Base-by-base conservation (phyloP, 2,329 filamentous ascomycete species). In the Aspergillus melleus region DNA sequence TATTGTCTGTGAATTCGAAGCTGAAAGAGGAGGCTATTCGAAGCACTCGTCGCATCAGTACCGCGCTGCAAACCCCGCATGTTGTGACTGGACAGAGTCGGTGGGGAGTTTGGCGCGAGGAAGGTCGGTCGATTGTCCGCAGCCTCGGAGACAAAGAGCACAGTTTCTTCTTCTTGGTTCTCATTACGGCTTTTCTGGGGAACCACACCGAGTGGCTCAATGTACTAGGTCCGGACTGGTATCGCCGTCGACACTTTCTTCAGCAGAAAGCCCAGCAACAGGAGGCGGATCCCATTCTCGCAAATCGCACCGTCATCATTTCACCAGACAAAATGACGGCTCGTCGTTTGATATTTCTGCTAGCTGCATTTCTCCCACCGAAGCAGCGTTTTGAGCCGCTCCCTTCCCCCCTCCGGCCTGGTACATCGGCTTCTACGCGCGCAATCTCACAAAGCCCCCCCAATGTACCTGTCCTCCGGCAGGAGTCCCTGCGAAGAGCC, bases 121-220 rank as follows among this genome's bases (percentile, higher is more conserved):
- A 87, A 72, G 83, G 84, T 46, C 78, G 84, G 62, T 85, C 81
- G 72, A 81, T 86, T 47, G 80, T 81, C n/a, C 79, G 80, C 50
- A 81, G 79, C 64, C 79, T 84, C 47, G 83, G 83, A 32, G 77
- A 80, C 54, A 82, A 81, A 68, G 83, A 86, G 59, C 81, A 85
- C 62, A 84, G 84, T 54, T 84, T 85, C 66, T 86, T 86, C 70
- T 83, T 86, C 64, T 80, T 83, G 66, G 85, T 83, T 24, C 74
- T 86, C 12, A 74, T 87, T 30, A 87, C 84, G 1, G 84, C 84
- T 1, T 86, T 86, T 58, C 73, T 87, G 55, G 84, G 84, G 0
- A 85, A 81, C 47, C 84, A 87, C 64, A 86, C 83, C 0, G 83
- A 86, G 64, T 87, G 84, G 84, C 78, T 87, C 11, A 82, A 81